These are phyloP conservation scores for Cyamopsis tetragonoloba DNA, from an alignment of 306 rosid species.

Conservation along the genomic window DNA sequence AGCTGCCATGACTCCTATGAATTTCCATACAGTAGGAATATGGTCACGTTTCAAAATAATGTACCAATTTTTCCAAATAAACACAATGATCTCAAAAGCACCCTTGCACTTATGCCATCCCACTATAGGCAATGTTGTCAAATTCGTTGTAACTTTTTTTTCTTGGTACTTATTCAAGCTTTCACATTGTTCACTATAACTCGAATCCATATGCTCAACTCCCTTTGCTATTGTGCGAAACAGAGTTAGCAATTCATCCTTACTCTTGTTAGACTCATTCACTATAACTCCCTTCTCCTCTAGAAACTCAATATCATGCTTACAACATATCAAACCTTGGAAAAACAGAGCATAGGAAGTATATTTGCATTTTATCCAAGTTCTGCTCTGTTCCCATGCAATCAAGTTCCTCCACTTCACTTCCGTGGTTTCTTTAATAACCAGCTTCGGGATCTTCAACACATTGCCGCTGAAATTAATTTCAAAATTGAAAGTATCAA, in stretches of 20 bases:
- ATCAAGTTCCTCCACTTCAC: conserved; percentile 29
- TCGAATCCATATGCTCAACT: neutral
- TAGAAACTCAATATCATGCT: conserved; percentile 10
- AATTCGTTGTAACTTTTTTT: too few species aligned
- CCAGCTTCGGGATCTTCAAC: neutral
- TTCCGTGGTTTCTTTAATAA: neutral
- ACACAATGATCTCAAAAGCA: too few species aligned
- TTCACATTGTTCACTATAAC: too few species aligned
- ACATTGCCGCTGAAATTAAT: neutral
- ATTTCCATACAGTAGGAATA: too few species aligned
- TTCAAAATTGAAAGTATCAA: neutral
- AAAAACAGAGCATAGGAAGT: conserved; percentile 27
- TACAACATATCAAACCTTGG: conserved; percentile 16
- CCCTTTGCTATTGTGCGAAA: neutral
- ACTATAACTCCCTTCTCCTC: neutral
- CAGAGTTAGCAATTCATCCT: neutral
- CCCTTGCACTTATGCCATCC: too few species aligned
- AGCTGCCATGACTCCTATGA: too few species aligned
- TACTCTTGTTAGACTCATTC: neutral
- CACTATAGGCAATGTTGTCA: too few species aligned
- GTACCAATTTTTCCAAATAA: too few species aligned
- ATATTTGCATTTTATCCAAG: neutral
- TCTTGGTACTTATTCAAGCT: too few species aligned
- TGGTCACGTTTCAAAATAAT: too few species aligned
- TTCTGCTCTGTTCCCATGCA: conserved; percentile 28